Evolutionary conservation across 108 stramenopile species (phyloP).

Genomic region (Stephanodiscus minutulus): DNA sequence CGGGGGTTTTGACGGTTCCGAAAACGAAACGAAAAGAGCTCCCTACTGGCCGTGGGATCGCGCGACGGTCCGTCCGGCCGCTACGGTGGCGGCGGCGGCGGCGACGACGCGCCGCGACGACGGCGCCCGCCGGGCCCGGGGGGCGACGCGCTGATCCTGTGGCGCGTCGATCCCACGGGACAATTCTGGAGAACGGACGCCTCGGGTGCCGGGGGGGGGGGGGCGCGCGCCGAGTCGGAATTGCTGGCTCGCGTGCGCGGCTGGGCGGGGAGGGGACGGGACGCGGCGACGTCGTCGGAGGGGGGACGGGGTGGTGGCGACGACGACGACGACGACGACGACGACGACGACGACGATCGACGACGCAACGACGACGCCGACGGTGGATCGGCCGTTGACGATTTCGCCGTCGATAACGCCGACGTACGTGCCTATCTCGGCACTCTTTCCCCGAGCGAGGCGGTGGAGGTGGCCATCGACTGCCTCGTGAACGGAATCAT

Average conservation of each 20-base stretch:
- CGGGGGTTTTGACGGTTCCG: too few relatives aligned
- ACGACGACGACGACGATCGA: conserved; percentile 4
- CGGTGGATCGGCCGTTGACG: too few relatives aligned
- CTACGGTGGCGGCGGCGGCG: background rate
- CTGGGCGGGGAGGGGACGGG: conserved; percentile 15
- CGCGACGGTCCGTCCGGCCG: conserved; percentile 10
- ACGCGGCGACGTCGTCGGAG: too few relatives aligned
- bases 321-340: conserved; percentile 15
- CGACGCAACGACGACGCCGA: too few relatives aligned
- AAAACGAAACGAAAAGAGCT: conserved; percentile 32
- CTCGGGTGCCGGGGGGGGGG: conserved; percentile 61
- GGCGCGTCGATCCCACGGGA: conserved; percentile 82
- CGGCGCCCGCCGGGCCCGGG: background rate
- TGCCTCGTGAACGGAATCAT: conserved; percentile 48
- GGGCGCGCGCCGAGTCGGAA: conserved; percentile 49
- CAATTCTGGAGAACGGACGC: conserved; percentile 82
- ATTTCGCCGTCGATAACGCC: background rate
- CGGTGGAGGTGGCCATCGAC: conserved; percentile 37
- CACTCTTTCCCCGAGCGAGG: conserved; percentile 30
- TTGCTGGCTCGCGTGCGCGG: conserved; percentile 24
- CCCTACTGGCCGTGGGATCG: conserved; percentile 56
- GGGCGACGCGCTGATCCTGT: conserved; percentile 36
- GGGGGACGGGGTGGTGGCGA: too few relatives aligned
- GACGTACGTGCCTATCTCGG: conserved; percentile 45
- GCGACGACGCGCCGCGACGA: too few relatives aligned